Conservation (phyloP, 1,139 yeast species). For the Yamadazyma mexicana region DNA sequence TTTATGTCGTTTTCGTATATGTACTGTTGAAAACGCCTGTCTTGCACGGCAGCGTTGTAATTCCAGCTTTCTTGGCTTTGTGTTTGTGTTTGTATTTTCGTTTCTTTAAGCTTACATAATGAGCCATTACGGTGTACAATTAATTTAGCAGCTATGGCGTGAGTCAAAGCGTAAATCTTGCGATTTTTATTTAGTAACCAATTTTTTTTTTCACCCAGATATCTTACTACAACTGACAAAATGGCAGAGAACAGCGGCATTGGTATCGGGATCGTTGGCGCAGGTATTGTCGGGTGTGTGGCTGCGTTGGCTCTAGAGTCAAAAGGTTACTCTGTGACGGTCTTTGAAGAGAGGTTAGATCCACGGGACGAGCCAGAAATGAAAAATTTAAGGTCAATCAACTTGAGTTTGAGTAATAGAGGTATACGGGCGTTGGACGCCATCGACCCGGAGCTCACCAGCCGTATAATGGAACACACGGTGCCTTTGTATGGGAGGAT, state of each 20-base stretch:
- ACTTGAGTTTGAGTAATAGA: conserved; percentile 81
- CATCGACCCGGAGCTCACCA: conserved; percentile 61
- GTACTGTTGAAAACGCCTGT: too few relatives aligned
- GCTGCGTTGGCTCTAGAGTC: conserved; percentile 76
- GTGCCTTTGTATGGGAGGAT: conserved; percentile 89
- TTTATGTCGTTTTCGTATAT: not conserved
- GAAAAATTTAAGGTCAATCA: conserved; percentile 65
- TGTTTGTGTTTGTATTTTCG: too few relatives aligned
- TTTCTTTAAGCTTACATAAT: too few relatives aligned
- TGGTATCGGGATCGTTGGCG: conserved; percentile 63
- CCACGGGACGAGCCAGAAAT: conserved; percentile 23
- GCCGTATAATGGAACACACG: conserved; percentile 54
- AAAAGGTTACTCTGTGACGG: conserved; percentile 69
- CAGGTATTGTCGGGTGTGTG: conserved; percentile 90
- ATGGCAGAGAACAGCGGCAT: not conserved
- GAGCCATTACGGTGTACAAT: too few relatives aligned
- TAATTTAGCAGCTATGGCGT: too few relatives aligned
- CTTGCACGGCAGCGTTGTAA: too few relatives aligned
- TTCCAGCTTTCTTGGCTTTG: too few relatives aligned
- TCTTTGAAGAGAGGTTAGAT: conserved; percentile 61
- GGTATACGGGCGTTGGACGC: conserved; percentile 71
- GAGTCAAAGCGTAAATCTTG: too few relatives aligned
- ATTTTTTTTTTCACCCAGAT: too few relatives aligned
- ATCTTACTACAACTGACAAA: too few relatives aligned
- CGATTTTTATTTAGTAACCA: too few relatives aligned